A percentile compares a stretch with the other conserved stretches of the same genome.
These are phyloP conservation scores for Penium margaritaceum DNA, from an alignment of 139 green algal genomes.

Conservation along the genomic window DNA sequence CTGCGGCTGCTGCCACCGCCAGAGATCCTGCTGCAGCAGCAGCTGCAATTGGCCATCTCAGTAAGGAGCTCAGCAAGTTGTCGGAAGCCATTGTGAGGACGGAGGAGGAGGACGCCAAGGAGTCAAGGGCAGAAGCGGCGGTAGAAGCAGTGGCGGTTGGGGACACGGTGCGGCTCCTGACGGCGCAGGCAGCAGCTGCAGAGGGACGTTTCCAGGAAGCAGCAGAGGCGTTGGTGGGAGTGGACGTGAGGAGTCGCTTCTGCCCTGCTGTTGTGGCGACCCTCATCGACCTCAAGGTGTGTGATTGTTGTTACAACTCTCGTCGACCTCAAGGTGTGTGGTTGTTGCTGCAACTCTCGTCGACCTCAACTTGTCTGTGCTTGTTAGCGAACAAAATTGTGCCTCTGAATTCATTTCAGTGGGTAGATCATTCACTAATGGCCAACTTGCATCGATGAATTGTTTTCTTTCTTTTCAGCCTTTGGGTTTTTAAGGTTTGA, in stretches of 20 bases:
- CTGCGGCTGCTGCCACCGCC: not conserved
- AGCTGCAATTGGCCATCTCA: no score
- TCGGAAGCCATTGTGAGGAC: not conserved
- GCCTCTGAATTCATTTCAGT: no score
- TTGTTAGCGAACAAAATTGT: no score
- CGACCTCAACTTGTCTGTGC: no score
- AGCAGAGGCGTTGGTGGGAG: conserved; percentile 9
- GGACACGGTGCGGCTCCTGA: conserved; percentile 9
- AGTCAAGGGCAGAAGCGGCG: not conserved
- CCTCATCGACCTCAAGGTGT: conserved; percentile 33
- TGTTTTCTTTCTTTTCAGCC: no score
- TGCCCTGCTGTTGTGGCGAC: conserved; percentile 22
- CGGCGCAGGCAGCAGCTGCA: conserved; percentile 21
- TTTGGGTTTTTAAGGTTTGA: no score
- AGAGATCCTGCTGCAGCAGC: not conserved
- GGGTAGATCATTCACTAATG: no score
- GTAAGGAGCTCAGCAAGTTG: no score
- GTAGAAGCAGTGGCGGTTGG: not conserved
- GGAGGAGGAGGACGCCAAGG: not conserved
- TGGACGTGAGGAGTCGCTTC: conserved; percentile 15
- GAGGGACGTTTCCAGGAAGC: conserved; percentile 3
- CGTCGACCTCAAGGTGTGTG: no score
- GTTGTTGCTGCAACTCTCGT: no score
- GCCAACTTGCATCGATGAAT: no score
- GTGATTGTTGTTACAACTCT: no score